These are phyloP conservation scores for Crithidia fasciculata DNA, from an alignment of 208 protist species.

Conservation along the genomic window DNA sequence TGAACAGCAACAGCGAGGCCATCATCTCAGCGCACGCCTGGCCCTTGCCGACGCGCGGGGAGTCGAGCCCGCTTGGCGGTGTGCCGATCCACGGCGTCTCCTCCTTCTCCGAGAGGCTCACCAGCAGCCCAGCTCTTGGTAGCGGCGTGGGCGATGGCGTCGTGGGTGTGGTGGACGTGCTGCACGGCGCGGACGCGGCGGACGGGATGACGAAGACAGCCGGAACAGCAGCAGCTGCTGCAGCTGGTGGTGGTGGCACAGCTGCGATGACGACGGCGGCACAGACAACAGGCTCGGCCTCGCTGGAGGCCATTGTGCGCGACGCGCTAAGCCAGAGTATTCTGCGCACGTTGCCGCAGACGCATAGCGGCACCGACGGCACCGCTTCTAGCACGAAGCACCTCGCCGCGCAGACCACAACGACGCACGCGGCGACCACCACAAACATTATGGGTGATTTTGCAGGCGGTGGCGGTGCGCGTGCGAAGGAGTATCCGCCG, in stretches of 20 bases:
- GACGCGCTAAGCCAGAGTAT: conserved; percentile 75
- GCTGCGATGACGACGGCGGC: not conserved
- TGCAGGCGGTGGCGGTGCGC: not conserved
- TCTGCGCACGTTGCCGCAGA: conserved; percentile 38
- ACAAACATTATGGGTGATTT: not conserved
- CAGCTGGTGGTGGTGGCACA: too few relatives aligned
- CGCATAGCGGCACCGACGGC: conserved; percentile 23
- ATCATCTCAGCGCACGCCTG: conserved; percentile 2
- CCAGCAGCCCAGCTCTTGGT: not conserved
- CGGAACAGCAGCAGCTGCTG: too few relatives aligned
- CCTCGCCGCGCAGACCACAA: not conserved
- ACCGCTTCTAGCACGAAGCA: not conserved
- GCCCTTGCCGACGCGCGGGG: not conserved
- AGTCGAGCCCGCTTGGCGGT: conserved; percentile 15
- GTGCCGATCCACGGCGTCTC: conserved; percentile 5
- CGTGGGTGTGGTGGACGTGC: not conserved
- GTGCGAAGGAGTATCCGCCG: not conserved
- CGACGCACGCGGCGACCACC: not conserved
- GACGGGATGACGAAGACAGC: conserved; percentile 5
- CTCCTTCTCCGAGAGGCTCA: conserved; percentile 4
- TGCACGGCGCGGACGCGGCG: not conserved
- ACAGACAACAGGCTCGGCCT: conserved; percentile 19
- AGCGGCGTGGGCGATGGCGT: not conserved
- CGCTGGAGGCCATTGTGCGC: conserved; percentile 53
- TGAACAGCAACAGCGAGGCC: not conserved